Evolutionary conservation across 495 filamentous ascomycete genomes (phyloP), one percentile per base, ranked within the genome.

Genomic region (Penicillium flavigenum): DNA sequence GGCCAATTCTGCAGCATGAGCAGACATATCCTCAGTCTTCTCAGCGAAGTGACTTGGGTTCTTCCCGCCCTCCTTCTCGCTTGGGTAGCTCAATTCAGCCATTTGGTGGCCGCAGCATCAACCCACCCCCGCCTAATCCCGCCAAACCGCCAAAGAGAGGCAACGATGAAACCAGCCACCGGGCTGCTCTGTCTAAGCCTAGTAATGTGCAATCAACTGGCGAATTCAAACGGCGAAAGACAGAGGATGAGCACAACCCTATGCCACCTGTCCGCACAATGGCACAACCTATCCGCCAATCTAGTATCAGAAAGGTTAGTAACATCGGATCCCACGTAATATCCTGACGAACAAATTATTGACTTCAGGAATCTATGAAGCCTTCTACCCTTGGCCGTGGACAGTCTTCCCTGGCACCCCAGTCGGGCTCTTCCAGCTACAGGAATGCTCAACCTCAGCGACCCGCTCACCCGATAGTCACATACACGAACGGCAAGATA

Each of bases 401-500:
- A 24, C 82, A 82, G 50, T 65, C 80, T 71, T 73, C 78, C 34
- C 64, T 76, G 11, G 72, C 74, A 42, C 77, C 82, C 43, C 76
- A 67, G 59, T 53, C 69, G 16, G 71, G 68, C 22, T 68, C 73
- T 50, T 71, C 73, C 5, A 68, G 73, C 45, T 70, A 76, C 57
- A 76, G 77, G 57, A 68, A 63, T 32, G 65, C 57, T 34, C 76
- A 70, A 63, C 78, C 85, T 26, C 72, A 78, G 51, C 87, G 90
- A 64, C 74, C 84, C 7, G 77, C 73, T 16, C 84, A 90, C 51
- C 85, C 87, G 61, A 90, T 91, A 82, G 81, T 86, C 44, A 90
- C 93, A 65, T 83, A 90, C 54, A 86, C 90, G 9, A 96, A 87
- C 69, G 88, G 85, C n/a, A 87, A 89, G 47, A 96, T 98, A 56